Conservation (phyloP, 768 basidiomycete species). For the Tricholoma sp. region DNA sequence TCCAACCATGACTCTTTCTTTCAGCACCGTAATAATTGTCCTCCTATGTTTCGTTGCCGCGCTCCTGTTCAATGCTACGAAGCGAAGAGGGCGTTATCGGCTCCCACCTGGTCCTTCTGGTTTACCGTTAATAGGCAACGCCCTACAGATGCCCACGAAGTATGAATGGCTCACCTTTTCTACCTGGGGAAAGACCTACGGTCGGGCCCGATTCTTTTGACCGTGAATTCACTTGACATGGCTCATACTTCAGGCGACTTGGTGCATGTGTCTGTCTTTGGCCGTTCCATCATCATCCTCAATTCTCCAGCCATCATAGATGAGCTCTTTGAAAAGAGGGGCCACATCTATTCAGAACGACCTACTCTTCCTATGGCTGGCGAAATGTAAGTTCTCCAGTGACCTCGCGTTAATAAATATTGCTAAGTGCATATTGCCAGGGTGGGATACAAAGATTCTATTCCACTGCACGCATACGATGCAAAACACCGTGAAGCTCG, state of each 20-base stretch:
- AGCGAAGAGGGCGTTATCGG: constrained; percentile 1
- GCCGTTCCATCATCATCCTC: constrained; percentile 24
- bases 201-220: neutral
- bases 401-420: neutral
- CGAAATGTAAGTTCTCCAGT: constrained; percentile 1
- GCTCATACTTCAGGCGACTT: neutral
- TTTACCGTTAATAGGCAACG: constrained; percentile 5
- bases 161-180: constrained; percentile 7
- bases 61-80: constrained; percentile 1
- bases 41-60: constrained; percentile 2
- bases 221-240: neutral
- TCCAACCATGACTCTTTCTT: neutral
- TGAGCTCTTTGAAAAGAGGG: constrained; percentile 28
- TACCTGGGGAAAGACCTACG: constrained; percentile 5
- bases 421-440: neutral
- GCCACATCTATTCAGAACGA: constrained; percentile 25
- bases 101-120: constrained; percentile 4
- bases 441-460: constrained; percentile 2
- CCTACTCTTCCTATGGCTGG: constrained; percentile 16
- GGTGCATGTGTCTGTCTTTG: constrained; percentile 8
- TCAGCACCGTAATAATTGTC: neutral
- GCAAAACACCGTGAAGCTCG: constrained; percentile 6
- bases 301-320: constrained; percentile 21
- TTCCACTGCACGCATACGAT: constrained; percentile 4
- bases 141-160: constrained; percentile 3